Evolutionary conservation across 1,284 basidiomycete species (phyloP), one percentile per base, ranked within the genome.

Genomic region (Neolentinus lepideus): DNA sequence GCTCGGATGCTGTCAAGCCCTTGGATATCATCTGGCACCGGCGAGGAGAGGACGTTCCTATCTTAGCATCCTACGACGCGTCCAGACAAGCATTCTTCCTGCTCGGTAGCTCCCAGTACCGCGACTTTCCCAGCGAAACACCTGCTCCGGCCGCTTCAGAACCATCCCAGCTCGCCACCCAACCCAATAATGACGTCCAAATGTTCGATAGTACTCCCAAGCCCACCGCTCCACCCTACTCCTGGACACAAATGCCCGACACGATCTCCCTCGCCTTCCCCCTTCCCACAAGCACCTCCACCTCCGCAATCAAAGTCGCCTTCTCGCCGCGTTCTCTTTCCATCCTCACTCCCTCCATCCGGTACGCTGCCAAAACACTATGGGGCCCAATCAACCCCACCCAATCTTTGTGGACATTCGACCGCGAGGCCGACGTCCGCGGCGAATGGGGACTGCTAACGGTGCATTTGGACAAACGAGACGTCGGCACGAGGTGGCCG

Each of bases 161-260:
- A 66, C 73, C 72, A 58, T 68, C 83, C 27, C 79, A 81, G 60
- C 62, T 62, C 24, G 31, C 54, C 1, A 24, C 9, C 19, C 66
- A 66, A 51, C 58, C 61, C 22, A 46, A 62, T 16, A 50, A 8
- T 8, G 24, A 26, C 22, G 47, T 26, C 27, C 9, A 8, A 8
- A 26, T 25, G 47, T 6, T 11, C 24, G 47, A 50, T n/a, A 58
- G 61, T 59, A 43, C 19, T n/a, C 16, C 6, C 4, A 53, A 58
- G 9, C 56, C 64, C 6, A 81, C 75, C 59, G 86, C 83, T 4
- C 81, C 81, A 19, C 88, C 91, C 0, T 97, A 93, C 69, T 90
- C 90, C 0, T 98, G 95, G 95, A 91, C 85, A 0, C 95, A 98
- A 67, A 88, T 88, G 2, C 67, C 81, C 1, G 90, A 94, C 65